Evolutionary conservation across 192 early-diverging fungal species (phyloP).

Genomic region (Coemansia sp.): DNA sequence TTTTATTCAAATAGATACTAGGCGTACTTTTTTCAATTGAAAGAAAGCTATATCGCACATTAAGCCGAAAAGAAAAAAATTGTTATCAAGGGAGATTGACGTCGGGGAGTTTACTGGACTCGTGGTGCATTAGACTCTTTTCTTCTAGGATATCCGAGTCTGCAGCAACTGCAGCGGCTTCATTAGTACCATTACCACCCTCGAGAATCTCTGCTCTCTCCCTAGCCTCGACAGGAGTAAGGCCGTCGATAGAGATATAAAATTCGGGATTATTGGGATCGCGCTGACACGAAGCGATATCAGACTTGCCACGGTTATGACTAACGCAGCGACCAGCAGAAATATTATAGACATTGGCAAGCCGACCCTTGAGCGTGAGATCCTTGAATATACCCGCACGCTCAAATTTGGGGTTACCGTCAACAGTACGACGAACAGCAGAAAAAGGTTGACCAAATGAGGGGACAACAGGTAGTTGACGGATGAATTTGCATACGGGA

Average conservation of each 20-base stretch:
- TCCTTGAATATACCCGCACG: conserved; percentile 46
- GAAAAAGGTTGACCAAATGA: conserved; percentile 45
- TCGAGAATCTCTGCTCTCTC: conserved; percentile 9
- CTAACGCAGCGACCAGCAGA: conserved; percentile 39
- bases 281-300: conserved; percentile 46
- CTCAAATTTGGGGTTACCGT: conserved; percentile 36
- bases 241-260: conserved; percentile 38
- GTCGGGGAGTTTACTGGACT: conserved; percentile 30
- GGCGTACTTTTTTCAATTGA: too few species aligned
- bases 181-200: not conserved
- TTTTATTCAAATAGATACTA: not conserved
- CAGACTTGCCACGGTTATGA: conserved; percentile 26
- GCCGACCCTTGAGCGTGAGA: conserved; percentile 30
- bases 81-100: conserved; percentile 13
- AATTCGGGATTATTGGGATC: conserved; percentile 54
- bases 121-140: conserved; percentile 24
- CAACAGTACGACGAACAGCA: conserved; percentile 34
- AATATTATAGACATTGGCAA: conserved; percentile 39
- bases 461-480: conserved; percentile 47
- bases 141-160: conserved; percentile 24
- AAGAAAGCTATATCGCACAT: too few species aligned
- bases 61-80: too few species aligned
- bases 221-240: conserved; percentile 3
- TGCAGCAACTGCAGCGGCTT: not conserved
- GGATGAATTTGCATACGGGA: conserved; percentile 48